phyloP scores from a whole-genome alignment of 306 rosid species.

The Vicia villosa region DNA sequence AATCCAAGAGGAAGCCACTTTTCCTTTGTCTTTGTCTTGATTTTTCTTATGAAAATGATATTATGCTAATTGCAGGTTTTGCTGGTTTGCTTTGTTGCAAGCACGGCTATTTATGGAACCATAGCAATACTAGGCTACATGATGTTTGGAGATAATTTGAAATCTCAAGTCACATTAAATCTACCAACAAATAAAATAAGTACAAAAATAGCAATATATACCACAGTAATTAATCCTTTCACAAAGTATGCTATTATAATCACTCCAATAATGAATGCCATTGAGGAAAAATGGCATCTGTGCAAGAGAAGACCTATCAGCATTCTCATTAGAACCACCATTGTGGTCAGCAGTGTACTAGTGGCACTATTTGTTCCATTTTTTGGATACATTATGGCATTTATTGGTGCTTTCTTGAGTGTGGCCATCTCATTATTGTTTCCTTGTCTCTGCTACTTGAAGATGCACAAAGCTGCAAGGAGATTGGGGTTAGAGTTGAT shows the following conservation, averaged over 20 bases:
- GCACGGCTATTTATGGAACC: slow-evolving; percentile 58
- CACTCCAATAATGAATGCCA: slow-evolving; percentile 59
- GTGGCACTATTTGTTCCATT: slow-evolving; percentile 65
- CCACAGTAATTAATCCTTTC: slow-evolving; percentile 66
- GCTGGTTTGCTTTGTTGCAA: slow-evolving; percentile 52
- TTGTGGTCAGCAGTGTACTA: slow-evolving; percentile 52
- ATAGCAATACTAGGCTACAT: slow-evolving; percentile 60
- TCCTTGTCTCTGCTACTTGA: slow-evolving; percentile 71
- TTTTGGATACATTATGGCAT: slow-evolving; percentile 65
- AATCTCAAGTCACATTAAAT: slow-evolving; percentile 68
- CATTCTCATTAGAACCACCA: slow-evolving; percentile 54
- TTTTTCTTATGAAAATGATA: neutral
- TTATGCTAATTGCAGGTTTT: slow-evolving; percentile 53
- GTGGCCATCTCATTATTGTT: slow-evolving; percentile 49
- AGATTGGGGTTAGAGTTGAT: slow-evolving; percentile 51
- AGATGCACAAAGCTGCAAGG: slow-evolving; percentile 53
- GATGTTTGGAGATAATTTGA: slow-evolving; percentile 57
- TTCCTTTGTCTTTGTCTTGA: too few species aligned
- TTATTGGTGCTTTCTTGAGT: slow-evolving; percentile 60
- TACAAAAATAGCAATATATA: slow-evolving; percentile 59
- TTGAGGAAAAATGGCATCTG: slow-evolving; percentile 49
- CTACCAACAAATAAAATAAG: slow-evolving; percentile 53
- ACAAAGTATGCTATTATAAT: slow-evolving; percentile 62
- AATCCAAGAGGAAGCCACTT: too few species aligned
- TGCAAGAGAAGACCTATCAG: neutral